Percentiles rank a stretch among this genome's conserved stretches.
Evolutionary conservation across 2,329 filamentous ascomycete species (phyloP).

Genomic region (Diaporthe sp.): DNA sequence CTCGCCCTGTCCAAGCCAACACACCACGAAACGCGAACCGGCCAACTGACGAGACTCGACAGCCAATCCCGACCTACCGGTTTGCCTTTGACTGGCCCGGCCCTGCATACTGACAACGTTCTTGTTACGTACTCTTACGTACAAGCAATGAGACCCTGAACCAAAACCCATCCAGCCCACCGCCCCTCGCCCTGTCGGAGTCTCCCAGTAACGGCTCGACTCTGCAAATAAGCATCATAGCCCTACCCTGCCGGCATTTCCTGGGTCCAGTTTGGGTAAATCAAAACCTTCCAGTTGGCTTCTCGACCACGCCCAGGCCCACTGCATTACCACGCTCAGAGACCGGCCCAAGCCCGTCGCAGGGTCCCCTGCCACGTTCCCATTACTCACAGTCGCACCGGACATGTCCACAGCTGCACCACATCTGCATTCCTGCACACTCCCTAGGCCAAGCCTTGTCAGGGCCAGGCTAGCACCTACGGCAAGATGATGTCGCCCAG

Average conservation of each 20-base stretch:
- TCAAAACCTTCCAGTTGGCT: slow-evolving; percentile 30
- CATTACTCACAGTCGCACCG: slow-evolving; percentile 26
- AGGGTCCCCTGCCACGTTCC: slow-evolving; percentile 7
- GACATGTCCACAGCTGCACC: slow-evolving; percentile 33
- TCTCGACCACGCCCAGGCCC: slow-evolving; percentile 24
- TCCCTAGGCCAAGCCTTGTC: slow-evolving; percentile 35
- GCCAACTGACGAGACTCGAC: background rate
- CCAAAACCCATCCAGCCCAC: slow-evolving; percentile 5
- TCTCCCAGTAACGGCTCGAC: slow-evolving; percentile 3
- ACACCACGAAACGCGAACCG: too few species aligned
- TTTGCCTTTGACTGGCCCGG: slow-evolving; percentile 20
- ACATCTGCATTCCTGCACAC: slow-evolving; percentile 18
- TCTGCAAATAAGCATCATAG: slow-evolving; percentile 25
- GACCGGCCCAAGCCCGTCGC: slow-evolving; percentile 19
- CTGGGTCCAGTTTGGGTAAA: slow-evolving; percentile 29
- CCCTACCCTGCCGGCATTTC: slow-evolving; percentile 12
- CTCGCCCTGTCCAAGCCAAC: slow-evolving; percentile 19
- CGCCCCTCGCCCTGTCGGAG: background rate
- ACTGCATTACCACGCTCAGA: slow-evolving; percentile 17
- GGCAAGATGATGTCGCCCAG: slow-evolving; percentile 52
- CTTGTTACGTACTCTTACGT: slow-evolving; percentile 46
- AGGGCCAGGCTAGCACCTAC: slow-evolving; percentile 28
- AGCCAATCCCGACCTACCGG: slow-evolving; percentile 28
- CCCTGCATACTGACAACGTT: slow-evolving; percentile 29
- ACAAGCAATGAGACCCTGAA: slow-evolving; percentile 39